Evolutionary conservation across 2,329 filamentous ascomycete species (phyloP).

Genomic region (Cadophora sp.): DNA sequence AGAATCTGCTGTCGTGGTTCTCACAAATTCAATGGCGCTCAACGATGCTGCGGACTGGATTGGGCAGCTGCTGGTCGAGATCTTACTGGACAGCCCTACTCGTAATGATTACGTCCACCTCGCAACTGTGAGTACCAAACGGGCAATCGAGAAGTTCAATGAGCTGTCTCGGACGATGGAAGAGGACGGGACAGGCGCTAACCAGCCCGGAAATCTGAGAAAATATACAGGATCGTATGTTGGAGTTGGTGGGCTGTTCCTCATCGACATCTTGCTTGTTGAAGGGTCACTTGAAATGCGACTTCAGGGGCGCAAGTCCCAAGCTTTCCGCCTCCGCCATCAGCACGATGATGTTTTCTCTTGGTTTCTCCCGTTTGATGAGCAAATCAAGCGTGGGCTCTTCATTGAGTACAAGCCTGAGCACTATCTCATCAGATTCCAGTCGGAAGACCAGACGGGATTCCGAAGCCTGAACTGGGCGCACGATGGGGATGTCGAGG

Average conservation of each 20-base stretch:
- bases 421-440: too few relatives aligned
- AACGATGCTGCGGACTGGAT: conserved; percentile 38
- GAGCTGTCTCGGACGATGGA: background rate
- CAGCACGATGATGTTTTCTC: conserved; percentile 15
- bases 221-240: background rate
- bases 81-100: conserved; percentile 29
- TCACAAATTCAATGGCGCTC: conserved; percentile 38
- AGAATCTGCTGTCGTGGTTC: conserved; percentile 40
- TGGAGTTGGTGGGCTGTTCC: background rate
- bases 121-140: background rate
- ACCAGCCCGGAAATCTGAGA: background rate
- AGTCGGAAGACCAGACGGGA: too few relatives aligned
- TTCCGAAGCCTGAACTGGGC: too few relatives aligned
- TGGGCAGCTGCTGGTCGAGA: conserved; percentile 35
- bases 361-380: background rate
- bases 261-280: background rate
- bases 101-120: background rate
- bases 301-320: background rate
- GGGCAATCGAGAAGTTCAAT: background rate
- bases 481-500: too few relatives aligned
- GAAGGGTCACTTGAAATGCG: background rate
- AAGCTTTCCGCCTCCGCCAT: conserved; percentile 1
- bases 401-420: too few relatives aligned
- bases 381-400: too few relatives aligned
- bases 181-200: background rate